Evolutionary conservation across 2,329 filamentous ascomycete genomes (phyloP).

Genomic region (Dothistroma septosporum): DNA sequence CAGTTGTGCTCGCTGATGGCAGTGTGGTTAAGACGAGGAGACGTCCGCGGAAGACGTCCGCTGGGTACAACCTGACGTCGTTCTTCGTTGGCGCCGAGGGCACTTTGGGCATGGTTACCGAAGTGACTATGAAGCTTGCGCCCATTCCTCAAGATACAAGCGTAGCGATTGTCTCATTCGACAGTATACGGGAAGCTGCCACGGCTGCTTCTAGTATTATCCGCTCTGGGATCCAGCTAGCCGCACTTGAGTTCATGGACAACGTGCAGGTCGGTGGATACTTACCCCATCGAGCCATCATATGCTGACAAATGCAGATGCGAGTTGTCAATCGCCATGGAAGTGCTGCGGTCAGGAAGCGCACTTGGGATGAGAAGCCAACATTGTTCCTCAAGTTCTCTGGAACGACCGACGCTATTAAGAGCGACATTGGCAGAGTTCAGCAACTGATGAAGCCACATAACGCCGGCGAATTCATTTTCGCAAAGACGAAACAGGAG

Average conservation of each 20-base stretch:
- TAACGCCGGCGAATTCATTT: conserved; percentile 17
- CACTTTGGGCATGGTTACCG: conserved; percentile 74
- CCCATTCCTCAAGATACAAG: conserved; percentile 71
- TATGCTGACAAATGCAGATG: conserved; percentile 48
- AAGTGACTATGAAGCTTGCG: conserved; percentile 75
- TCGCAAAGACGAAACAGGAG: conserved; percentile 21
- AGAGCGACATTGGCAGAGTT: conserved; percentile 69
- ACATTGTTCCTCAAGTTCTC: conserved; percentile 74
- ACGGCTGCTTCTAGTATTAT: conserved; percentile 71
- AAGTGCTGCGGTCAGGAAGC: conserved; percentile 61
- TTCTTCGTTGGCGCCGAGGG: conserved; percentile 80
- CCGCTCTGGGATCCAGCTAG: conserved; percentile 67
- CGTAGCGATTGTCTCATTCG: conserved; percentile 76
- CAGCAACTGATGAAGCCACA: conserved; percentile 58
- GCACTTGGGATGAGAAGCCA: conserved; percentile 69
- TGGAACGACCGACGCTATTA: conserved; percentile 70
- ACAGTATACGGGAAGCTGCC: conserved; percentile 70
- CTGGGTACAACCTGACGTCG: conserved; percentile 77
- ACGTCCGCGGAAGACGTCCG: conserved; percentile 72
- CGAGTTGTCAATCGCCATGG: conserved; percentile 64
- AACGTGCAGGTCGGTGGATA: conserved; percentile 59
- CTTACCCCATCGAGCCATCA: not conserved
- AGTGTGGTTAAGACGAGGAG: conserved; percentile 73
- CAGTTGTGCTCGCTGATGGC: conserved; percentile 74
- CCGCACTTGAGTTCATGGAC: conserved; percentile 82